phyloP scores from a whole-genome alignment of 345 rosid species.

The Salix suchowensis region DNA sequence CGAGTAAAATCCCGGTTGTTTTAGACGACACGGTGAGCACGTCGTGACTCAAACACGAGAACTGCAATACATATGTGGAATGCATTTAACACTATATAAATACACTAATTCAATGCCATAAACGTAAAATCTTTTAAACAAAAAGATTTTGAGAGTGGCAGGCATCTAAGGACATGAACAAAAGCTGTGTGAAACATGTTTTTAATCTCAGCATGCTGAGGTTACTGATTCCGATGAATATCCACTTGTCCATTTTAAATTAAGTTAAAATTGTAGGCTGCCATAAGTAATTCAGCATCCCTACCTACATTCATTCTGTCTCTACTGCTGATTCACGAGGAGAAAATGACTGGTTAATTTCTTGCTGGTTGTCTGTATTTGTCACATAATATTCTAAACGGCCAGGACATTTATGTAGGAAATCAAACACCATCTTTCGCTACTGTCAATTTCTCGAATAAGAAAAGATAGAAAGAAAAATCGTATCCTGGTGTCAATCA shows the following conservation, averaged over 20 bases:
- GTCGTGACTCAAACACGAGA: too few species aligned
- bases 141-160: constrained; percentile 20
- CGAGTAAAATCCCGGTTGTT: too few species aligned
- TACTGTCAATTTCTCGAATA: not conserved
- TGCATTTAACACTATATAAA: not conserved
- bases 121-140: not conserved
- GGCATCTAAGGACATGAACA: too few species aligned
- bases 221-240: not conserved
- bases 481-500: not conserved
- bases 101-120: not conserved
- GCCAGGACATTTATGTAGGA: not conserved
- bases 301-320: not conserved
- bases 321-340: too few species aligned
- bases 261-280: not conserved
- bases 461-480: not conserved
- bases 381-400: not conserved
- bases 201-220: not conserved
- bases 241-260: not conserved
- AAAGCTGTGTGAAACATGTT: too few species aligned
- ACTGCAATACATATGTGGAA: not conserved
- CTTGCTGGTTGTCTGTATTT: not conserved
- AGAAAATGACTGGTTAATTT: not conserved
- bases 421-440: not conserved
- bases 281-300: not conserved
- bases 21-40: too few species aligned